These are phyloP conservation scores for Linnemannia elongata DNA, from an alignment of 192 early-diverging fungal species.

Conservation along the genomic window DNA sequence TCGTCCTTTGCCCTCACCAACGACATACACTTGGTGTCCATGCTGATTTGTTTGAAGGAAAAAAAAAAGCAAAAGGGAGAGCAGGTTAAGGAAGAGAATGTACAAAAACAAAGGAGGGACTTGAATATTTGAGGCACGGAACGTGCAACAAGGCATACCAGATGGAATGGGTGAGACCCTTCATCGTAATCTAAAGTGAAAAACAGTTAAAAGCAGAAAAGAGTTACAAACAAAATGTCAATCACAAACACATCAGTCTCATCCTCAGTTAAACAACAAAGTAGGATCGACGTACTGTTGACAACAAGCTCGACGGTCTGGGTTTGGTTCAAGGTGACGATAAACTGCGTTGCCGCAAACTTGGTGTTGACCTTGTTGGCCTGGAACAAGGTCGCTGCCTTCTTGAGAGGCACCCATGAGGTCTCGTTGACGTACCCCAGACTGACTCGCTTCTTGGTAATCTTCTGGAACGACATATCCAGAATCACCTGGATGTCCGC, in stretches of 20 bases:
- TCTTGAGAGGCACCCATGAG: constrained; percentile 19
- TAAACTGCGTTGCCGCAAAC: constrained; percentile 9
- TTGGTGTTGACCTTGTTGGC: not conserved
- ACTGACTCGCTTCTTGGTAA: constrained; percentile 5
- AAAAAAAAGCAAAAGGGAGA: not conserved
- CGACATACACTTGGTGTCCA: constrained; percentile 54
- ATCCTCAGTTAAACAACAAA: not conserved
- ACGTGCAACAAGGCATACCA: constrained; percentile 19
- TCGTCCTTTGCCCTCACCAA: constrained; percentile 27
- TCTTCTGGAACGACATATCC: constrained; percentile 8
- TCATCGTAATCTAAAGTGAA: constrained; percentile 26
- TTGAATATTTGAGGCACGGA: no score
- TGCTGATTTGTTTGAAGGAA: constrained; percentile 22
- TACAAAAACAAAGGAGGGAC: no score
- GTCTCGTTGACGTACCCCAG: constrained; percentile 30
- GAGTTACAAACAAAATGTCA: not conserved
- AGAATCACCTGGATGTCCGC: constrained; percentile 21
- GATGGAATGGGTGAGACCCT: constrained; percentile 49
- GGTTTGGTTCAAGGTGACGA: constrained; percentile 16
- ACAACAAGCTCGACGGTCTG: constrained; percentile 37
- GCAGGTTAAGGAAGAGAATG: not conserved
- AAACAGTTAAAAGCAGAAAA: not conserved
- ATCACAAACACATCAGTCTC: not conserved
- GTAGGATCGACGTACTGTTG: constrained; percentile 22
- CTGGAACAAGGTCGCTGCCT: constrained; percentile 23